These are phyloP conservation scores for Seminavis robusta DNA, from an alignment of 108 stramenopile genomes.

Conservation along the genomic window DNA sequence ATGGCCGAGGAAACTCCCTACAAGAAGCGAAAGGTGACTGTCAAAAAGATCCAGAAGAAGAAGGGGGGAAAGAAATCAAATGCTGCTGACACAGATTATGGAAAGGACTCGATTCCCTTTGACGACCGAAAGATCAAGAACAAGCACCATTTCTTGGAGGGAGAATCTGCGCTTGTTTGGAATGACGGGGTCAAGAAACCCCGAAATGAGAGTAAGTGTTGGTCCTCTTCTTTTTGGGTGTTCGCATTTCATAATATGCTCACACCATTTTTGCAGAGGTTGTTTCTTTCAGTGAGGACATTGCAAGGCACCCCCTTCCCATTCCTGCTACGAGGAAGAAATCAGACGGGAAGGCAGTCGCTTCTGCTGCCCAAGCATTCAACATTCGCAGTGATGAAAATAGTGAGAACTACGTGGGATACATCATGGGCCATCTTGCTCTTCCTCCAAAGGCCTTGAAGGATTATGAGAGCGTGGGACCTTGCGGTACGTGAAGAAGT, in stretches of 20 bases:
- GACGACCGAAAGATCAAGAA: slow-evolving; percentile 51
- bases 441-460: slow-evolving; percentile 88
- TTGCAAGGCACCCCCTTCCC: slow-evolving; percentile 57
- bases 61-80: slow-evolving; percentile 4
- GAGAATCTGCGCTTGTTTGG: slow-evolving; percentile 69
- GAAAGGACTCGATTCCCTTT: slow-evolving; percentile 38
- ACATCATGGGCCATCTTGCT: slow-evolving; percentile 79
- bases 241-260: neutral
- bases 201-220: slow-evolving; percentile 46
- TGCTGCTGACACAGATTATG: neutral
- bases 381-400: slow-evolving; percentile 60
- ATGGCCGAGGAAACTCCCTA: slow-evolving; percentile 76
- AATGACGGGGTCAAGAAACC: slow-evolving; percentile 50
- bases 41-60: slow-evolving; percentile 8
- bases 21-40: slow-evolving; percentile 42
- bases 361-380: slow-evolving; percentile 83
- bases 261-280: slow-evolving; percentile 41
- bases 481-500: too few species aligned
- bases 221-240: slow-evolving; percentile 1
- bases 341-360: slow-evolving; percentile 69
- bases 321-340: slow-evolving; percentile 43
- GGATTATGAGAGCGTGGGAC: slow-evolving; percentile 85
- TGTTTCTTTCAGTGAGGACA: slow-evolving; percentile 47
- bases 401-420: slow-evolving; percentile 64
- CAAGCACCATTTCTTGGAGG: slow-evolving; percentile 52